phyloP scores from a whole-genome alignment of 345 rosid genomes.

The Acer yangbiense region DNA sequence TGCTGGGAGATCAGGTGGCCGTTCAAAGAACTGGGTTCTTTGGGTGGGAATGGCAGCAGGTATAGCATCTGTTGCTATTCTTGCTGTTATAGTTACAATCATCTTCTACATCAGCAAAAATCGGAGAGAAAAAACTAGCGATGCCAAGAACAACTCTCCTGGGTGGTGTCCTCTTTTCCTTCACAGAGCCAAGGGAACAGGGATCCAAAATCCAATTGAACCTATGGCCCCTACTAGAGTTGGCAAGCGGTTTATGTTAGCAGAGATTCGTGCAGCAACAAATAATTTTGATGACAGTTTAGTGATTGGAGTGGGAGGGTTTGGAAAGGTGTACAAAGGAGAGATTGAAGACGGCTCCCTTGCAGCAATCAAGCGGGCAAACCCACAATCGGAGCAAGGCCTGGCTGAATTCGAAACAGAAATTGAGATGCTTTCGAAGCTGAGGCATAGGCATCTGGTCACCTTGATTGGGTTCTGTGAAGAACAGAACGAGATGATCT shows the following conservation, averaged over 20 bases:
- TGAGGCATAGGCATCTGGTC: slow-evolving; percentile 87
- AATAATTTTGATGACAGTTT: slow-evolving; percentile 74
- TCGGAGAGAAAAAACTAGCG: slow-evolving; percentile 33
- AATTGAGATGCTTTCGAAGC: slow-evolving; percentile 86
- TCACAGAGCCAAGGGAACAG: slow-evolving; percentile 55
- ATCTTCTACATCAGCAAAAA: slow-evolving; percentile 48
- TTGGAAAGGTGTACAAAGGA: slow-evolving; percentile 87
- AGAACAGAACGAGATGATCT: slow-evolving; percentile 84
- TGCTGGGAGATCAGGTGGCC: slow-evolving; percentile 30
- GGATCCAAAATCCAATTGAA: slow-evolving; percentile 36
- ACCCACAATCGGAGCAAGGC: slow-evolving; percentile 93
- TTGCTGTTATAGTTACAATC: slow-evolving; percentile 30
- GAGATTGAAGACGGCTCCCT: slow-evolving; percentile 73
- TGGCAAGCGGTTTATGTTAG: slow-evolving; percentile 66
- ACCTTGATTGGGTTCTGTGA: slow-evolving; percentile 92
- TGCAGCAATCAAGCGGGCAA: slow-evolving; percentile 82
- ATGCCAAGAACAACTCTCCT: slow-evolving; percentile 43
- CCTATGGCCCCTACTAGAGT: slow-evolving; percentile 43
- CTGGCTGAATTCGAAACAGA: slow-evolving; percentile 85
- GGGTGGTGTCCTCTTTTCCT: slow-evolving; percentile 75
- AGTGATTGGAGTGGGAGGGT: slow-evolving; percentile 87
- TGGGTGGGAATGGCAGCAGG: slow-evolving; percentile 65
- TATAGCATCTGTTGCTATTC: slow-evolving; percentile 42
- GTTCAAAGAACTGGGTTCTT: slow-evolving; percentile 45
- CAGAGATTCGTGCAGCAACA: slow-evolving; percentile 78